Conservation (phyloP, 148 eudicot genomes). For the Vaccinium vitisidaea region DNA sequence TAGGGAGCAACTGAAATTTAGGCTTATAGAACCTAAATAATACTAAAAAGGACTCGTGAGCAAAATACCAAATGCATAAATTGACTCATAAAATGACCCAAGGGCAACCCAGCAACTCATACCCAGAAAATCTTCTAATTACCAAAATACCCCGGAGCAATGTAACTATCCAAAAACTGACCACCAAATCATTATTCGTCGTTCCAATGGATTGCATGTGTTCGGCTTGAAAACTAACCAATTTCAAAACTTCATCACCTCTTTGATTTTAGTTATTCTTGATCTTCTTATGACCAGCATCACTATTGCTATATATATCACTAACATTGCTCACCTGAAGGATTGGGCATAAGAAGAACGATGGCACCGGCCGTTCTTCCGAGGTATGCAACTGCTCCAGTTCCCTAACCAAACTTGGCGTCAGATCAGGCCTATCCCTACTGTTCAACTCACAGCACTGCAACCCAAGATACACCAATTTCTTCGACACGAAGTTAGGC, state of each 20-base stretch:
- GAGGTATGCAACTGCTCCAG: conserved; percentile 58
- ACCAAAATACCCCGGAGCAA: not conserved
- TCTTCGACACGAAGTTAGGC: conserved; percentile 55
- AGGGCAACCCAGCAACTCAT: not conserved
- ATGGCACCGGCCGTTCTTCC: conserved; percentile 63
- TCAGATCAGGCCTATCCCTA: conserved; percentile 66
- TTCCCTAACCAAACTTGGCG: conserved; percentile 59
- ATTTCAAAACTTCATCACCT: not conserved
- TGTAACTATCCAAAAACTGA: not conserved
- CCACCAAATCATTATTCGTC: not conserved
- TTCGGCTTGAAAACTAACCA: not conserved
- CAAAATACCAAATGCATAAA: not conserved
- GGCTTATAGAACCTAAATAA: not conserved
- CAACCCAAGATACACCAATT: conserved; percentile 62
- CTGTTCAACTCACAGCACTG: conserved; percentile 62
- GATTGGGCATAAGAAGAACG: conserved; percentile 77
- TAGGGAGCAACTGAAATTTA: not conserved
- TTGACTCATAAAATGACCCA: not conserved
- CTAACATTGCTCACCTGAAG: conserved; percentile 43
- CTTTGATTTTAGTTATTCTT: not conserved
- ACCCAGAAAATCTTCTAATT: not conserved
- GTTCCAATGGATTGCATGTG: not conserved
- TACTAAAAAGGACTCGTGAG: not conserved
- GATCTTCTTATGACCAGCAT: not conserved
- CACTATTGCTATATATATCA: not conserved